Base-by-base conservation (phyloP, 192 early-diverging fungal species). In the Coemansia sp. region DNA sequence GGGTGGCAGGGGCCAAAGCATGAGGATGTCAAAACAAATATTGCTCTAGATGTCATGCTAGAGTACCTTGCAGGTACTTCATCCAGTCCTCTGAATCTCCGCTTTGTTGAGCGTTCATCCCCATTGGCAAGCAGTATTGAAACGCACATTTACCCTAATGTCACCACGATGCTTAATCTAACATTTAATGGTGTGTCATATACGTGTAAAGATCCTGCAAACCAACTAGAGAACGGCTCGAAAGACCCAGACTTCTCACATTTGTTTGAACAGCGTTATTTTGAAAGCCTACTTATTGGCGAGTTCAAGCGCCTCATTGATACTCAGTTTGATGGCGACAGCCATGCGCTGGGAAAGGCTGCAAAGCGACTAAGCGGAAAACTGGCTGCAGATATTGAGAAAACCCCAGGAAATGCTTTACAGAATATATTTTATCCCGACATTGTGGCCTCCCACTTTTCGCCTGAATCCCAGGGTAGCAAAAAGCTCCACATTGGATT, bases 1-100 rank as follows among this genome's bases (percentile, higher is more conserved):
- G 88, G 84, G 36, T 95, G 94, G 94, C 85, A 84, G 1, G 94
- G 94, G 0, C 94, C 94, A 9, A 69, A 55, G 7, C 79, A 86
- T 0, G 82, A 83, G 18, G 90, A 94, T 56, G 67, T 88, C 8
- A 77, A 85, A 41, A 85, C 85, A 2, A 76, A 82, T 48, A 63
- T 87, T 10, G 89, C 88, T 1, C 63, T 94, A 5, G 88, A 93
- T 56, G 86, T 95, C 39, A 71, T 95, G 46, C 69, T 90, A 49
- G 84, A 88, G 7, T 94, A 87, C 59, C 71, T 95, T 58, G 84
- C 86, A 9, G 91, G 92, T 39, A 85, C 82, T 16, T 69, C 89
- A 15, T 88, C 91, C 4, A 89, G 88, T 32, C 91, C 90, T 6
- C 86, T 93, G 49, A 73, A 82, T 40, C 92, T 91, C 73, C 85